A percentile compares a stretch with the other conserved stretches of the same genome.
These are phyloP conservation scores for Talaromyces marneffei DNA, from an alignment of 2,329 filamentous ascomycete genomes.

Conservation along the genomic window DNA sequence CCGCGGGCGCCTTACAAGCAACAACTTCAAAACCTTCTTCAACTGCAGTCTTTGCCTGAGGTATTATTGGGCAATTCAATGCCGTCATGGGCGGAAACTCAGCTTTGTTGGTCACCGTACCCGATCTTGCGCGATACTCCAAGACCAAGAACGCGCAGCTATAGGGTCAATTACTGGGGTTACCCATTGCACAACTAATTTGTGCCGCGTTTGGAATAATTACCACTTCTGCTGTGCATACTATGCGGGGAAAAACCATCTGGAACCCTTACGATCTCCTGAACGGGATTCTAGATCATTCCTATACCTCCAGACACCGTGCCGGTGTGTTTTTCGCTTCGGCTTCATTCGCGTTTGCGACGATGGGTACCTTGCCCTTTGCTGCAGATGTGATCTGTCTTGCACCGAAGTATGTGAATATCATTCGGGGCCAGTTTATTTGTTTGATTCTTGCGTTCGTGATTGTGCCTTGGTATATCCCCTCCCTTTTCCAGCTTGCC, in stretches of 20 bases:
- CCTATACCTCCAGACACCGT: constrained; percentile 27
- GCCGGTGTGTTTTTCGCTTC: constrained; percentile 32
- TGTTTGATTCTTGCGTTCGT: constrained; percentile 28
- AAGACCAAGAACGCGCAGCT: constrained; percentile 28
- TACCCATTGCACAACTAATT: constrained; percentile 19
- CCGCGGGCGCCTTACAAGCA: constrained; percentile 17
- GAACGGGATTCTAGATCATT: constrained; percentile 33
- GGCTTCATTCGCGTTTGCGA: constrained; percentile 20
- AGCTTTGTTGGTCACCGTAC: constrained; percentile 33
- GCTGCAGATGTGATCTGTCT: constrained; percentile 32
- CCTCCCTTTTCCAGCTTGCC: not conserved
- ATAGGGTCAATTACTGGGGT: constrained; percentile 23
- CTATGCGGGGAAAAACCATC: constrained; percentile 32
- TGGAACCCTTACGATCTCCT: constrained; percentile 37
- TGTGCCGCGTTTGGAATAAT: constrained; percentile 22
- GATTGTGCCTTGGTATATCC: constrained; percentile 30
- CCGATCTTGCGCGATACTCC: constrained; percentile 35
- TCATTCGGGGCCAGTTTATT: constrained; percentile 28
- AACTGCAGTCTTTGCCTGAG: constrained; percentile 31
- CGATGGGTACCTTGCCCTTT: constrained; percentile 27
- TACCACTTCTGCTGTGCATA: constrained; percentile 26
- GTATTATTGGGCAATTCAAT: constrained; percentile 36
- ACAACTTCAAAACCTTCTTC: constrained; percentile 13
- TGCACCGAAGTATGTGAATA: constrained; percentile 28
- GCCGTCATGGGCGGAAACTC: constrained; percentile 34